These are phyloP conservation scores for Claviceps spartinae DNA, from an alignment of 2,329 filamentous ascomycete species.

Conservation along the genomic window DNA sequence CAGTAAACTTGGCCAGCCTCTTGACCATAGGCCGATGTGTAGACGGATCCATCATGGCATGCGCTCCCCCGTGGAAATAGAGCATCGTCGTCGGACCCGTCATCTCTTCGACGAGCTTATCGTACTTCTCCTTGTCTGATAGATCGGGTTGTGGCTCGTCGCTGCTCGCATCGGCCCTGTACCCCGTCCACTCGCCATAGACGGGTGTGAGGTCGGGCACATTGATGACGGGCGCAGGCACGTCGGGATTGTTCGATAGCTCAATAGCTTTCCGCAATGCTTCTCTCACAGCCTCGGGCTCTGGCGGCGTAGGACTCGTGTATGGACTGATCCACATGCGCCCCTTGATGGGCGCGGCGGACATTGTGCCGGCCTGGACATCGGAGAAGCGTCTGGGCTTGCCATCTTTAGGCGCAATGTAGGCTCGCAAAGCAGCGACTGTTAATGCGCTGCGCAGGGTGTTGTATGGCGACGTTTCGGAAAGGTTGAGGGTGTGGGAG, in stretches of 20 bases:
- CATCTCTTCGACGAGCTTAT: constrained; percentile 52
- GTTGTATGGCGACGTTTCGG: constrained; percentile 60
- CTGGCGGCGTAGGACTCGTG: constrained; percentile 45
- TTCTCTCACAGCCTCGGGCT: constrained; percentile 37
- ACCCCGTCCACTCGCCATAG: constrained; percentile 66
- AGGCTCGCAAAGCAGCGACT: constrained; percentile 56
- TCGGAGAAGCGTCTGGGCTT: constrained; percentile 40
- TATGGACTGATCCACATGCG: constrained; percentile 70
- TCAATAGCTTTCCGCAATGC: constrained; percentile 42
- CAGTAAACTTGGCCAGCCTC: constrained; percentile 50
- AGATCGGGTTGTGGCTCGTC: constrained; percentile 39
- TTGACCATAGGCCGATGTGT: constrained; percentile 47
- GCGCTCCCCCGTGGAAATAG: constrained; percentile 67
- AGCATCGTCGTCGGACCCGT: constrained; percentile 49
- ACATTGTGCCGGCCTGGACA: constrained; percentile 48
- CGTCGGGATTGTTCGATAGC: constrained; percentile 9
- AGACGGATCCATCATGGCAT: constrained; percentile 57
- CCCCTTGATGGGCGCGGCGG: constrained; percentile 58
- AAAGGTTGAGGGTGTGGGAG: constrained; percentile 51
- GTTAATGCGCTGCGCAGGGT: constrained; percentile 63
- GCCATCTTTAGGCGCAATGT: constrained; percentile 31
- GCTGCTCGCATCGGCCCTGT: constrained; percentile 39
- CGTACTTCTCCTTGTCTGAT: constrained; percentile 51
- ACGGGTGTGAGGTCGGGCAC: constrained; percentile 42
- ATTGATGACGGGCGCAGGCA: constrained; percentile 7